A percentile compares a stretch with the other conserved stretches of the same genome.
phyloP scores from a whole-genome alignment of 495 filamentous ascomycete species.

The Stereocaulon alpinum region DNA sequence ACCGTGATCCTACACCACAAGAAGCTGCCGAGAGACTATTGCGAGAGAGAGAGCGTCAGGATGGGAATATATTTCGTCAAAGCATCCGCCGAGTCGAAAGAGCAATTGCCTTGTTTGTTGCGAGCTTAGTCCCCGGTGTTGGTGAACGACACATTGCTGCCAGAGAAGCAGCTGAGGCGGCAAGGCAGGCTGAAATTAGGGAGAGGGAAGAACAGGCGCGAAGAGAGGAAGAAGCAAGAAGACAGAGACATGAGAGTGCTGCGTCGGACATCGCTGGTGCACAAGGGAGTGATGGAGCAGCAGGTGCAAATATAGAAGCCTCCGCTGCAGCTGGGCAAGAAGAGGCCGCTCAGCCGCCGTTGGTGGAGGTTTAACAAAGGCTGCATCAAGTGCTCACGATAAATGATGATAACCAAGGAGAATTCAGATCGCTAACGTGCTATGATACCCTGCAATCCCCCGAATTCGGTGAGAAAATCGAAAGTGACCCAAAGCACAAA shows the following conservation, averaged over 20 bases:
- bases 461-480: too few relatives aligned
- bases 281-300: neutral
- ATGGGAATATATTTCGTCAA: slow-evolving; percentile 44
- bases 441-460: neutral
- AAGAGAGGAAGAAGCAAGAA: slow-evolving; percentile 30
- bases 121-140: slow-evolving; percentile 74
- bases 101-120: slow-evolving; percentile 70
- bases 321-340: slow-evolving; percentile 5
- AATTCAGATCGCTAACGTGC: neutral
- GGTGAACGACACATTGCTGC: slow-evolving; percentile 73
- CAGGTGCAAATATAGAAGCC: slow-evolving; percentile 8
- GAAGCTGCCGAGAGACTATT: slow-evolving; percentile 46
- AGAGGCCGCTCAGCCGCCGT: slow-evolving; percentile 5
- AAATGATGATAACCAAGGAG: neutral
- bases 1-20: slow-evolving; percentile 37
- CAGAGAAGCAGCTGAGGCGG: slow-evolving; percentile 51
- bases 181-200: slow-evolving; percentile 39
- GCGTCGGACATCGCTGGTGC: neutral
- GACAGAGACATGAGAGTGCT: slow-evolving; percentile 15
- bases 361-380: slow-evolving; percentile 12
- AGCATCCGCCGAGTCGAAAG: slow-evolving; percentile 57
- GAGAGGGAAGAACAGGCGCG: slow-evolving; percentile 36
- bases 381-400: neutral
- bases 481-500: too few relatives aligned
- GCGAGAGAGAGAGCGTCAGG: slow-evolving; percentile 36